phyloP scores from a whole-genome alignment of 2,329 filamentous ascomycete species.

The Arthroderma sp. region DNA sequence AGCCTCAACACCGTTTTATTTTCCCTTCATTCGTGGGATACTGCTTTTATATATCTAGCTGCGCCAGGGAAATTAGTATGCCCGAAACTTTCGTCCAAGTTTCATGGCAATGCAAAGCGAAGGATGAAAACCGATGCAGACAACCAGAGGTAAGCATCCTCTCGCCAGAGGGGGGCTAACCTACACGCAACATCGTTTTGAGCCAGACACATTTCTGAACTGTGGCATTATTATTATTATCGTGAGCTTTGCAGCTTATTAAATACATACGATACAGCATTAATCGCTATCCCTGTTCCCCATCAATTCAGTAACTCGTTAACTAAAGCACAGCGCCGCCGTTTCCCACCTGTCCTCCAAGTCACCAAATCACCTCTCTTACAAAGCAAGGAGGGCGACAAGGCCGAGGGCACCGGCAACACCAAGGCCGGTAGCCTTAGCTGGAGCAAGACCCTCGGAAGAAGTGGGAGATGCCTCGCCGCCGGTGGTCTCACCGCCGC shows the following conservation, averaged over 20 bases:
- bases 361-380: not conserved
- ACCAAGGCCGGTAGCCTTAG: conserved; percentile 3
- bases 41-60: too few relatives aligned
- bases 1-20: too few relatives aligned
- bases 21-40: too few relatives aligned
- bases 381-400: conserved; percentile 9
- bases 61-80: too few relatives aligned
- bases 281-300: not conserved
- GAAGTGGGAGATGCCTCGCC: conserved; percentile 12
- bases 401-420: conserved; percentile 10
- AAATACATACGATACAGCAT: conserved; percentile 2
- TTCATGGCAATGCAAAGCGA: too few relatives aligned
- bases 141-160: too few relatives aligned
- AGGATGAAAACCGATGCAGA: too few relatives aligned
- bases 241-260: not conserved
- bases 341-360: not conserved
- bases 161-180: too few relatives aligned
- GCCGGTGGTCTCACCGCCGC: conserved; percentile 16
- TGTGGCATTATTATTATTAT: conserved; percentile 2
- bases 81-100: too few relatives aligned
- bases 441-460: not conserved
- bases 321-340: not conserved
- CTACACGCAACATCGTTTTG: too few relatives aligned
- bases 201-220: not conserved
- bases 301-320: not conserved